Evolutionary conservation across 2,329 filamentous ascomycete species (phyloP).

Genomic region (Bipolaris cookei): DNA sequence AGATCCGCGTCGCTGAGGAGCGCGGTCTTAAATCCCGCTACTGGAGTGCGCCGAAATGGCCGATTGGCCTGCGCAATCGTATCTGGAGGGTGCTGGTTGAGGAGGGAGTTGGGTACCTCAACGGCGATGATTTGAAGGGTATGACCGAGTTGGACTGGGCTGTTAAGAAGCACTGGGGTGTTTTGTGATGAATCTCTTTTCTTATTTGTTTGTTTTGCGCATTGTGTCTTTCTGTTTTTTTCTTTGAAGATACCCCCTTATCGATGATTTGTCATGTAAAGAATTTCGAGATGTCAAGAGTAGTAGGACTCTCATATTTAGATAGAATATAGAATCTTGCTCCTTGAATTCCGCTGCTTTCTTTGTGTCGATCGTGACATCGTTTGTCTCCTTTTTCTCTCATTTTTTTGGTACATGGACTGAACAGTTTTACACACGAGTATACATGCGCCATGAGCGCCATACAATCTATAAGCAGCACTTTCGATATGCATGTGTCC

Average conservation of each 20-base stretch:
- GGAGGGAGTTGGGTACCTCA: constrained; percentile 63
- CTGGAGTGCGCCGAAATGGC: constrained; percentile 64
- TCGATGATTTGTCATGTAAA: too few relatives aligned
- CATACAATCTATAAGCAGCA: constrained; percentile 17
- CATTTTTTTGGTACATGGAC: not conserved
- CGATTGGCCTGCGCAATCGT: constrained; percentile 59
- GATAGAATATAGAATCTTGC: too few relatives aligned
- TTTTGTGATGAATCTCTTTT: constrained; percentile 19
- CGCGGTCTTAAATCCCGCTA: constrained; percentile 63
- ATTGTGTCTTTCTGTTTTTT: not conserved
- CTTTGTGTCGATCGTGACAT: not conserved
- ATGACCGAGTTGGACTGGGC: constrained; percentile 59
- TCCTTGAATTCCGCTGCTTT: not conserved
- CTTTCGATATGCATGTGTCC: not conserved
- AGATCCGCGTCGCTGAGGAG: constrained; percentile 59
- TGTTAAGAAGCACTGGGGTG: constrained; percentile 32
- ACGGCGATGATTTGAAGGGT: constrained; percentile 62
- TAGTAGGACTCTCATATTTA: too few relatives aligned
- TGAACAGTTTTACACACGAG: not conserved
- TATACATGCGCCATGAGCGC: constrained; percentile 5
- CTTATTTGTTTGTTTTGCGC: not conserved
- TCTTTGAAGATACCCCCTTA: not conserved
- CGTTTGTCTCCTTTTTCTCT: not conserved
- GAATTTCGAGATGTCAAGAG: too few relatives aligned
- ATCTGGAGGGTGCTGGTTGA: constrained; percentile 61